phyloP scores from a whole-genome alignment of 768 basidiomycete species.

The Mycena floridula region DNA sequence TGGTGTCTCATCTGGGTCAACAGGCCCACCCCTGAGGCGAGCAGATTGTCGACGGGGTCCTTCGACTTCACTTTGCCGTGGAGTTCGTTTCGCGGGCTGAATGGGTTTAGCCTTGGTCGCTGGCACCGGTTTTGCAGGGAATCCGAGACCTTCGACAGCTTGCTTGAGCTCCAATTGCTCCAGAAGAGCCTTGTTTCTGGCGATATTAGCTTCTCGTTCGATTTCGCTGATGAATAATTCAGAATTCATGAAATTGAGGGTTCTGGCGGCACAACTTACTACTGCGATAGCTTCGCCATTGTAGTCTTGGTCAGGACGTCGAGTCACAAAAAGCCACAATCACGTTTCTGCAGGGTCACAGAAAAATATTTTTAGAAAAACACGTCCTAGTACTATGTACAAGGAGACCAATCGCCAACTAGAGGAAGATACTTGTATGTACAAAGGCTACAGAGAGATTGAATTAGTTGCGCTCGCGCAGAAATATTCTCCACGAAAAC shows the following conservation, averaged over 20 bases:
- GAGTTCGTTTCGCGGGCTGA: conserved; percentile 53
- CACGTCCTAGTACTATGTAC: no score
- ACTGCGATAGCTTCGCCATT: not conserved
- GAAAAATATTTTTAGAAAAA: no score
- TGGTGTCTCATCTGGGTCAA: conserved; percentile 61
- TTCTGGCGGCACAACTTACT: not conserved
- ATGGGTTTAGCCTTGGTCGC: conserved; percentile 52
- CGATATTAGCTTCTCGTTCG: conserved; percentile 78
- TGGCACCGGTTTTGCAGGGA: conserved; percentile 33
- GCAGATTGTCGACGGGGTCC: conserved; percentile 63
- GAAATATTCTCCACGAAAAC: no score
- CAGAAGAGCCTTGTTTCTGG: conserved; percentile 69
- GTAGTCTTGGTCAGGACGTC: no score
- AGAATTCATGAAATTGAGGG: not conserved
- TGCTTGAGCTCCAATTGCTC: conserved; percentile 65
- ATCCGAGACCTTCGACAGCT: conserved; percentile 41
- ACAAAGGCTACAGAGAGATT: no score
- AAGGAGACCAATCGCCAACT: no score
- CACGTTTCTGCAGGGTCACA: no score
- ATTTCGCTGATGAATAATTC: conserved; percentile 34
- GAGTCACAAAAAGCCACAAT: no score
- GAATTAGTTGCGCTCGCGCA: no score
- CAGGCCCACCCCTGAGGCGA: conserved; percentile 36
- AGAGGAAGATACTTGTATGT: no score
- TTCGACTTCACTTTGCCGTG: conserved; percentile 35